Percentiles rank a stretch among this genome's conserved stretches.
These are phyloP conservation scores for Tricholoma saponaceum DNA, from an alignment of 768 basidiomycete genomes.

Conservation along the genomic window DNA sequence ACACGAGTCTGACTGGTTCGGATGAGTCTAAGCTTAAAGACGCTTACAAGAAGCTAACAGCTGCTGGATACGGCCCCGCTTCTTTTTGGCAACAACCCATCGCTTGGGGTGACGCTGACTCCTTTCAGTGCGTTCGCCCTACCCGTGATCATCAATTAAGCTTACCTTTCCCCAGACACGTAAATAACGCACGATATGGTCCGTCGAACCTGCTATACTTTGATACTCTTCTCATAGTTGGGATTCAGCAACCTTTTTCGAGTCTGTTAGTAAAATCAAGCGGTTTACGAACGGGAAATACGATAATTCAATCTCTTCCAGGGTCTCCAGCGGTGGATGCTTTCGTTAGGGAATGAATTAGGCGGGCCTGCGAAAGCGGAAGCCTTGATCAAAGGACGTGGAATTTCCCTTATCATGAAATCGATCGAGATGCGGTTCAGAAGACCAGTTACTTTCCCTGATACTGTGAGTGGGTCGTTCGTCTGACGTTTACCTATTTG, in stretches of 20 bases:
- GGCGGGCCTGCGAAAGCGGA: constrained; percentile 50
- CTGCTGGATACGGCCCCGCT: constrained; percentile 50
- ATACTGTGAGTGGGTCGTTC: constrained; percentile 60
- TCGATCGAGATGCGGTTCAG: constrained; percentile 62
- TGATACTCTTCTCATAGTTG: constrained; percentile 3
- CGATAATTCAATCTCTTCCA: too few species aligned
- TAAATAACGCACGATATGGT: constrained; percentile 78
- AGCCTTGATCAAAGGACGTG: constrained; percentile 57
- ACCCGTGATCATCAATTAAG: background rate
- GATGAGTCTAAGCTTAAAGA: constrained; percentile 20
- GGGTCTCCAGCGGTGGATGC: too few species aligned
- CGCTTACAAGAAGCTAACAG: constrained; percentile 38
- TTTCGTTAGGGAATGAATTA: too few species aligned
- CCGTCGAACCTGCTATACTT: constrained; percentile 15
- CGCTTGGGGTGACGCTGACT: constrained; percentile 78
- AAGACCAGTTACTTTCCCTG: constrained; percentile 71
- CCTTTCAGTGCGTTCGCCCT: constrained; percentile 58
- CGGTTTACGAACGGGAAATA: constrained; percentile 46
- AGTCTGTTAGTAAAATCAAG: constrained; percentile 45
- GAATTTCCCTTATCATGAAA: constrained; percentile 71
- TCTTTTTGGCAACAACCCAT: constrained; percentile 79
- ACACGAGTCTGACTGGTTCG: background rate
- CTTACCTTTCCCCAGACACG: constrained; percentile 45
- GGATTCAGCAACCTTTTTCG: too few species aligned
- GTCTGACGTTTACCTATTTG: background rate